A percentile compares a stretch with the other conserved stretches of the same genome.
Conservation (phyloP, 2,329 filamentous ascomycete species). For the Diaporthe amygdali region DNA sequence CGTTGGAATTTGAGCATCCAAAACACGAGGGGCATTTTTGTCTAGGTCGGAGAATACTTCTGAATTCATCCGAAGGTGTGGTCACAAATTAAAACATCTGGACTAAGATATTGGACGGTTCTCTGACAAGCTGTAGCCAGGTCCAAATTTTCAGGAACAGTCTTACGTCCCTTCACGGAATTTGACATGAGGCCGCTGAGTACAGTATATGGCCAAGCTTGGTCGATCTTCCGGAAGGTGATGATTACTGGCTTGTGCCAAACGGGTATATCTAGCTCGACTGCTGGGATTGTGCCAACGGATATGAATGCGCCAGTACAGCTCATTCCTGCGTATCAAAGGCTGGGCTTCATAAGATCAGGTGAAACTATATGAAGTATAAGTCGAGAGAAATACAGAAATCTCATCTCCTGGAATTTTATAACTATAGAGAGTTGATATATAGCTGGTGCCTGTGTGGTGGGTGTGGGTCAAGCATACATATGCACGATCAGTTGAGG, state of each 20-base stretch:
- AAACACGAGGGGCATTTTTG: background rate
- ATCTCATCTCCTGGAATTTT: background rate
- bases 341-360: background rate
- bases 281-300: background rate
- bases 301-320: background rate
- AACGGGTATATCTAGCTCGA: background rate
- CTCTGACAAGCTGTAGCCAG: background rate
- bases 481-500: too few relatives aligned
- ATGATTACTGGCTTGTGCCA: background rate
- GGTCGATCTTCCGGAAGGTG: too few relatives aligned
- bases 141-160: background rate
- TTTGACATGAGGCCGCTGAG: background rate
- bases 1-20: too few relatives aligned
- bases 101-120: background rate
- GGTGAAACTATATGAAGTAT: background rate
- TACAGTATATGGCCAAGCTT: too few relatives aligned
- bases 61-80: too few relatives aligned
- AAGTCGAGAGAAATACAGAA: background rate
- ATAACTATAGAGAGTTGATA: background rate
- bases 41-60: too few relatives aligned
- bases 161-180: background rate
- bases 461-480: too few relatives aligned
- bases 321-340: background rate
- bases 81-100: background rate
- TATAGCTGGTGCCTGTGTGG: background rate